Evolutionary conservation across 2,329 filamentous ascomycete species (phyloP).

Genomic region (Didymella keratinophila): DNA sequence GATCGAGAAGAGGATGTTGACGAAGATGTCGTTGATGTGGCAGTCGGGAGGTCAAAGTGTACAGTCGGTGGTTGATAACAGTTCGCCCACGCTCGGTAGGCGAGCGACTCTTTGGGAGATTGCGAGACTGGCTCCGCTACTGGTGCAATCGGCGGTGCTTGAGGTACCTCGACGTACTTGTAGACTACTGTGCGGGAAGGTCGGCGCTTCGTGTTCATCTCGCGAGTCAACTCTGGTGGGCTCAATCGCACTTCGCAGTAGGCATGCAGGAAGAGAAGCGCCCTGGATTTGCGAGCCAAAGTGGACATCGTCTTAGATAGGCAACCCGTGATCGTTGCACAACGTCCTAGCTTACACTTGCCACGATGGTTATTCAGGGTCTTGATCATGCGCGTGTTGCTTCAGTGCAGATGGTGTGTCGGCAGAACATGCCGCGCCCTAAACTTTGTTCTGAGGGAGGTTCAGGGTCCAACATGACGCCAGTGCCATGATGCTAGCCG

Average conservation of each 20-base stretch:
- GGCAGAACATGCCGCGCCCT: neutral
- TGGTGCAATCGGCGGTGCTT: neutral
- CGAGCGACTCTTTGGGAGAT: neutral
- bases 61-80: neutral
- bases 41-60: neutral
- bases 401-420: neutral
- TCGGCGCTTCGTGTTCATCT: neutral
- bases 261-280: neutral
- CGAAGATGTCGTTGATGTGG: neutral
- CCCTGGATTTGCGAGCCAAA: neutral
- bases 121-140: neutral
- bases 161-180: neutral
- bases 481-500: neutral
- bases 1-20: neutral
- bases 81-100: neutral
- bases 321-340: neutral
- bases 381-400: neutral
- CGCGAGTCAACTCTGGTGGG: neutral
- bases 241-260: neutral
- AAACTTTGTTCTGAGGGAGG: neutral
- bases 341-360: neutral
- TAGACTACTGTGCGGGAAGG: neutral
- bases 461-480: neutral
- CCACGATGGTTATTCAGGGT: neutral
- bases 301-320: neutral